A percentile compares a stretch with the other conserved stretches of the same genome.
Conservation (phyloP, 2,329 filamentous ascomycete species). For the Paecilomyces formosus region DNA sequence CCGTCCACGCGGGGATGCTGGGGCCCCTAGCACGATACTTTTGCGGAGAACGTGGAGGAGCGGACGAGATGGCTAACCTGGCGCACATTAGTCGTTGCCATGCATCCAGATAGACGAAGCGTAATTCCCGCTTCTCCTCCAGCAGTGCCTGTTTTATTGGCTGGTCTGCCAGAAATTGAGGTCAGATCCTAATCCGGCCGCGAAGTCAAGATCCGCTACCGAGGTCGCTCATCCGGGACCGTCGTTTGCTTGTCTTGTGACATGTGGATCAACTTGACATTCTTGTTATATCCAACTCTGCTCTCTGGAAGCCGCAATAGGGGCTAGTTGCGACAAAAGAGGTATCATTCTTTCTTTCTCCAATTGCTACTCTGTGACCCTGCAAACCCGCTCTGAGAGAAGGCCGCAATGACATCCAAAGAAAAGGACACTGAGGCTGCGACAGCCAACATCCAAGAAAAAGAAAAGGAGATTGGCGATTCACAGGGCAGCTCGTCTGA, state of each 20-base stretch:
- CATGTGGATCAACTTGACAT: no score
- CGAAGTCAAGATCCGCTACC: background rate
- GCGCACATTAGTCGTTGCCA: background rate
- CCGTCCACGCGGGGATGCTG: background rate
- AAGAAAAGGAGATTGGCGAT: slow-evolving; percentile 4
- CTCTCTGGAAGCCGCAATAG: no score
- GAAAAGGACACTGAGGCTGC: background rate
- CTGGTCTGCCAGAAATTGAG: background rate
- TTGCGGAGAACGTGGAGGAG: background rate
- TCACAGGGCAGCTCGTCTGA: background rate
- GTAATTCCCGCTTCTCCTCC: background rate
- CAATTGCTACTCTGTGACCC: no score
- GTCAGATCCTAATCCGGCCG: background rate
- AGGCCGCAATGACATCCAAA: no score
- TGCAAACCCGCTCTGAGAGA: no score
- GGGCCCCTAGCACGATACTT: background rate
- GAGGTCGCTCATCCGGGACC: background rate
- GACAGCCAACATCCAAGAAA: slow-evolving; percentile 8
- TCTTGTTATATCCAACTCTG: no score
- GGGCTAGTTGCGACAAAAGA: no score
- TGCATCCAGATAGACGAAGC: background rate
- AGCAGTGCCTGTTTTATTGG: background rate
- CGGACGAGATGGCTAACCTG: background rate
- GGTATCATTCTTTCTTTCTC: no score
- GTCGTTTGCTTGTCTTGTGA: no score